Evolutionary conservation across 1,284 basidiomycete species (phyloP), one percentile per base, ranked within the genome.

Genomic region (Ustilago loliicola): DNA sequence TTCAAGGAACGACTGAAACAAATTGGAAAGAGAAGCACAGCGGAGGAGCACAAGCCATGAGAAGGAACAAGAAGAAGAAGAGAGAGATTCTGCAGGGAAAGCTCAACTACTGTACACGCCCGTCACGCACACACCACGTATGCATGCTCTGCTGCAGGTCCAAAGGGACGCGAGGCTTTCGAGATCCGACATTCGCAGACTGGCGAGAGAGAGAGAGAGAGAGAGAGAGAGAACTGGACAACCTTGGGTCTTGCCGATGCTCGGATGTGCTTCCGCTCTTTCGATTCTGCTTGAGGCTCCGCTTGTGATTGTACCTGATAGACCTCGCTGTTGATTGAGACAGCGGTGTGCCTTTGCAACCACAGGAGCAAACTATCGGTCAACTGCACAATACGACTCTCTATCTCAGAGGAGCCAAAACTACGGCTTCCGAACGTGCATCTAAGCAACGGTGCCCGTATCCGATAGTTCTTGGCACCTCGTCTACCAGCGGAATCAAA

Each of bases 1-100:
- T 50, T 59, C 57, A 59, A 32, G n/a, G 57, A 59, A 59, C 47
- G 32, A 34, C 32, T 59, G 57, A 59, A 59, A 59, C 57, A 50
- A 38, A 59, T 50, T 38, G 25, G 36, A 50, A 17, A 45, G n/a
- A 21, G 42, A 45, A 45, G 9, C 19, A 45, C n/a, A 17, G 8
- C 42, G 42, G 42, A 45, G 42, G 42, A 45, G 42, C 42, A 45
- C 42, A 45, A 45, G 42, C 42, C 42, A 45, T 21, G 42, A 45
- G n/a, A 17, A 21, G 21, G 7, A 45, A 8, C 21, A 21, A 3
- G 27, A 58, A 47, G 23, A 30, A 38, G 36, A 45, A 38, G 45
- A 10, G 25, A 45, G 42, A 45, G 21, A 6, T 45, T 45, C 42
- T 45, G 42, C 42, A 45, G 1, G n/a, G 42, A 45, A 45, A 38